A percentile compares a stretch with the other conserved stretches of the same genome.
These are phyloP conservation scores for Magnolia kwangsiensis DNA, from an alignment of 164 flowering plant genomes.

Conservation along the genomic window DNA sequence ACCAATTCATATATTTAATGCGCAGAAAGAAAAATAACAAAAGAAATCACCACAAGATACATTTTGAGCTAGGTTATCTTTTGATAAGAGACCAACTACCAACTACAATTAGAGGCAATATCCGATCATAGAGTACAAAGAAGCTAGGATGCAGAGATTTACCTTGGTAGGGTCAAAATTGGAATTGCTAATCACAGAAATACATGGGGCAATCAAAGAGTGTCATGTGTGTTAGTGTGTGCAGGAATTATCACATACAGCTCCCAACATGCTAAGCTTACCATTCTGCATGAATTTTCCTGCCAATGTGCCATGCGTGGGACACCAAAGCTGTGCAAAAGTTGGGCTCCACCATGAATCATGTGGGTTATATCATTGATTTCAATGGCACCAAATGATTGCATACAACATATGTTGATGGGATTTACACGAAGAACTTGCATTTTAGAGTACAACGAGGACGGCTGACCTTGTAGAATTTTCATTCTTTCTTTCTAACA, in stretches of 20 bases:
- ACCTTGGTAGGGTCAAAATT: too few species aligned
- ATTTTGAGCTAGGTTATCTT: neutral
- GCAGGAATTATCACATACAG: neutral
- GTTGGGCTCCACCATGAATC: neutral
- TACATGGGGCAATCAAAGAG: neutral
- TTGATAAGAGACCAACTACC: neutral
- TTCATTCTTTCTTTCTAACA: too few species aligned
- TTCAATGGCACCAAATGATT: too few species aligned
- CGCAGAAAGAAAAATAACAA: neutral
- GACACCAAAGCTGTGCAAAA: neutral
- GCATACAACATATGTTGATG: too few species aligned
- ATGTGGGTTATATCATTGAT: neutral
- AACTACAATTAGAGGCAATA: neutral
- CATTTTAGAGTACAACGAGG: too few species aligned
- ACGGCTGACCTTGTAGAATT: too few species aligned
- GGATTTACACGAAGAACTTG: too few species aligned
- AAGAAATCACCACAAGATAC: neutral
- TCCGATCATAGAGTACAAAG: too few species aligned
- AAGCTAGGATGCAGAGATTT: too few species aligned
- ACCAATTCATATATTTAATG: neutral
- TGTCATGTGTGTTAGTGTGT: neutral
- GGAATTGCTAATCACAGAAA: too few species aligned
- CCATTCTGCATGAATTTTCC: neutral
- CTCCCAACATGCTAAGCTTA: neutral
- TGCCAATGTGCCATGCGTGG: neutral